phyloP scores from a whole-genome alignment of 768 basidiomycete genomes.

The Asterophora lycoperdoides region DNA sequence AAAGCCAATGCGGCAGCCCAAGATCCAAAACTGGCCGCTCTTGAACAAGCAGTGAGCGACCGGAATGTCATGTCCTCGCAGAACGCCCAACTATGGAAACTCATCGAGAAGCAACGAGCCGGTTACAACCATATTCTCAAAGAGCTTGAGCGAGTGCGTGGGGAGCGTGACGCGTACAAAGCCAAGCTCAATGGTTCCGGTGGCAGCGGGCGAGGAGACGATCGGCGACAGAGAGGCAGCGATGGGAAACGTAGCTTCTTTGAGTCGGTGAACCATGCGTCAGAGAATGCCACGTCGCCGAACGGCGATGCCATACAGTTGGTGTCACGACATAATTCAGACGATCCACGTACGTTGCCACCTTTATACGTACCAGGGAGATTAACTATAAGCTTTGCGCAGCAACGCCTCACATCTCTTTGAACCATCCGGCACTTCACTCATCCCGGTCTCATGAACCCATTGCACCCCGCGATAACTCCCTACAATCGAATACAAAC shows the following conservation, averaged over 20 bases:
- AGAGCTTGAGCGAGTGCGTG: conserved; percentile 80
- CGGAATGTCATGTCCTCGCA: conserved; percentile 77
- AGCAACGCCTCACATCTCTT: conserved; percentile 24
- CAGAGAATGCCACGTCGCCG: conserved; percentile 8
- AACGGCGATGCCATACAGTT: conserved; percentile 14
- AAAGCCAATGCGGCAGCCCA: conserved; percentile 46
- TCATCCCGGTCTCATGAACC: conserved; percentile 41
- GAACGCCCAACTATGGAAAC: conserved; percentile 91
- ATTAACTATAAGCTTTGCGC: conserved; percentile 11
- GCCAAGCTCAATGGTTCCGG: conserved; percentile 34
- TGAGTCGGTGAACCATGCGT: conserved; percentile 19
- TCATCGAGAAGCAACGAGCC: conserved; percentile 86
- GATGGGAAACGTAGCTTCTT: conserved; percentile 27
- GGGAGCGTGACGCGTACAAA: conserved; percentile 72
- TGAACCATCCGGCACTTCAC: conserved; percentile 29
- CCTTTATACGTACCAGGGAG: conserved; percentile 5
- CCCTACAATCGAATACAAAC: conserved; percentile 20
- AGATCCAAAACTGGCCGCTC: conserved; percentile 59
- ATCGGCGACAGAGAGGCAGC: conserved; percentile 26
- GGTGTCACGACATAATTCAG: conserved; percentile 31
- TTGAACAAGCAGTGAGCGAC: conserved; percentile 75
- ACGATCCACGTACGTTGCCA: conserved; percentile 33
- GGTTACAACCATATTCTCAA: conserved; percentile 79
- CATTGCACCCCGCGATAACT: conserved; percentile 23
- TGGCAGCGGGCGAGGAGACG: conserved; percentile 21